Evolutionary conservation across 768 basidiomycete genomes (phyloP), one percentile per base, ranked within the genome.

Genomic region (Hortiboletus campestris): DNA sequence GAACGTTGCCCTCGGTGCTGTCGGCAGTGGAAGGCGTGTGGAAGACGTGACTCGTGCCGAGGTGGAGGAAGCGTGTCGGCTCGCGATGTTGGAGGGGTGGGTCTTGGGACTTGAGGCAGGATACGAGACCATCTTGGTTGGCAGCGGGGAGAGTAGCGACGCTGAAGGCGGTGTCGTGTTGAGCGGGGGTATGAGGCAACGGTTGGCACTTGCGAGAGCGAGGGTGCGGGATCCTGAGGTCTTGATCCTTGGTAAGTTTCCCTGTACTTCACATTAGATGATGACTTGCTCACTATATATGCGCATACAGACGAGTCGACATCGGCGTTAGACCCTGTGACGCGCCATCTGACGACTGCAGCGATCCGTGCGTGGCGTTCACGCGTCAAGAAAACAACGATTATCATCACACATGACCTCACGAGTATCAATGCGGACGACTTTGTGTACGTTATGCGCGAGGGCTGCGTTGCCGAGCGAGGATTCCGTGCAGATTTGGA

Each of bases 101-200:
- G 79, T 97, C 6, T 71, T 75, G 16, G 89, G 86, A 51, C 74
- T 98, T n/a, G 92, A 91, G 0, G 80, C 86, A 4, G 93, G 94
- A 1, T 98, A 98, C 62, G 90, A 95, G 45, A 96, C 94, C 0
- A 71, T 78, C 31, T 73, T 98, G 3, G 59, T 51, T 28, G 68
- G 69, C 10, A 63, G 60, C 22, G 69, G 71, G 5, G 91, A 90
- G 1, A 83, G 76, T 22, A 32, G 20, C 25, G 44, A 44, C 17
- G 35, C 46, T 13, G 66, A 58, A 34, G 83, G 80, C 29, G 95
- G 94, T 2, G 81, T 89, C 3, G 84, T 80, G 42, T 72, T 95
- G 61, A 93, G 90, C 59, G 96, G 96, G 14, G 96, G 96, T 3
- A 97, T 98, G 77, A 84, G 84, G 62, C 96, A 99, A 74, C 74